Conservation (phyloP, 2,329 filamentous ascomycete species). For the Epichloe glyceriae region DNA sequence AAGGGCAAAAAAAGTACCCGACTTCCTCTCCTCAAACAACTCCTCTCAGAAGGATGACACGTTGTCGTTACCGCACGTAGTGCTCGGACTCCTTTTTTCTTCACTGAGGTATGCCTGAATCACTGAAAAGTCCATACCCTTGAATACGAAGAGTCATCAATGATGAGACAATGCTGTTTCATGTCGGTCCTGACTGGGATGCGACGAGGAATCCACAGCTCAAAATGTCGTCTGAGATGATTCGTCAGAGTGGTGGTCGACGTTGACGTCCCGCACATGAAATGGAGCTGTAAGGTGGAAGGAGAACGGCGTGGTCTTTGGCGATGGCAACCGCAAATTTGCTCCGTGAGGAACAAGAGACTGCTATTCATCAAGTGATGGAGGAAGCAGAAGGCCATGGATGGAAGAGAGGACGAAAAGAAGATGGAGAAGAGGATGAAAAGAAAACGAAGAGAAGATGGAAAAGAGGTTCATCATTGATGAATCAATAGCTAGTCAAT, state of each 20-base stretch:
- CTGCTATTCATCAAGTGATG: background rate
- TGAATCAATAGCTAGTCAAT: background rate
- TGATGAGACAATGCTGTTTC: constrained; percentile 1
- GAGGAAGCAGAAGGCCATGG: background rate
- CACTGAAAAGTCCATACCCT: no score
- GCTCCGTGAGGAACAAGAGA: background rate
- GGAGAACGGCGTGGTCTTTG: background rate
- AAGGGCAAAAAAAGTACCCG: constrained; percentile 7
- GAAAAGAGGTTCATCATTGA: background rate
- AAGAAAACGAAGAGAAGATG: no score
- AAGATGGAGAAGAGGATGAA: background rate
- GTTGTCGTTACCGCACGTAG: background rate
- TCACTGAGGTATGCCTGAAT: background rate
- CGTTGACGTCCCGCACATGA: background rate
- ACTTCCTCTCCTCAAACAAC: constrained; percentile 3
- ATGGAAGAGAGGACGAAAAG: background rate
- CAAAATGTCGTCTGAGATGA: constrained; percentile 1
- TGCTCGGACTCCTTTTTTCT: background rate
- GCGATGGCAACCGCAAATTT: background rate
- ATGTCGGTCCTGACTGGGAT: background rate
- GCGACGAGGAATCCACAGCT: background rate
- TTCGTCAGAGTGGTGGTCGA: background rate
- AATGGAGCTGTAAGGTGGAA: background rate
- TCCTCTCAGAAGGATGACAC: constrained; percentile 4
- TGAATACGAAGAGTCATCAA: background rate